A percentile compares a stretch with the other conserved stretches of the same genome.
phyloP scores from a whole-genome alignment of 2,329 filamentous ascomycete species.

The Myotisia sp. region DNA sequence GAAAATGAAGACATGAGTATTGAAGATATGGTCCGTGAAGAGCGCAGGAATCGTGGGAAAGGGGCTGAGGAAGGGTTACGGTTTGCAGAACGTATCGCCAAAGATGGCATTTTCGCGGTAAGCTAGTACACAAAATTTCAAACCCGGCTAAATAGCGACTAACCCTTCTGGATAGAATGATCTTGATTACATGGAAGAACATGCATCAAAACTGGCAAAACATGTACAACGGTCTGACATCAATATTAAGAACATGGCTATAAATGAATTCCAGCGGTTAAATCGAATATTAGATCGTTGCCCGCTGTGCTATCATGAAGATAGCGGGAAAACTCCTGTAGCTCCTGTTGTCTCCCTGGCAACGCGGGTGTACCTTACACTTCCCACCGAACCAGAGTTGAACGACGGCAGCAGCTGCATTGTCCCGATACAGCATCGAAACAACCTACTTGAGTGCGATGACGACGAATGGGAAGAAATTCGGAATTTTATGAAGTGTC shows the following conservation, averaged over 20 bases:
- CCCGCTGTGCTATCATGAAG: slow-evolving; percentile 84
- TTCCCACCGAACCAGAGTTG: slow-evolving; percentile 80
- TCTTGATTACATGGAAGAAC: slow-evolving; percentile 95
- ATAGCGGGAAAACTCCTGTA: slow-evolving; percentile 58
- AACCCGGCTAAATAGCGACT: not conserved
- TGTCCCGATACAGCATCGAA: slow-evolving; percentile 72
- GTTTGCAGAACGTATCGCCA: slow-evolving; percentile 83
- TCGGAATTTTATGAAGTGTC: slow-evolving; percentile 95
- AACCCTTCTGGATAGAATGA: slow-evolving; percentile 43
- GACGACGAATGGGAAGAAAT: slow-evolving; percentile 99
- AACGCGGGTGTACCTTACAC: slow-evolving; percentile 73
- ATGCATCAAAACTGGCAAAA: slow-evolving; percentile 75
- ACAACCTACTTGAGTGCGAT: slow-evolving; percentile 90
- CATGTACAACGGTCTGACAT: slow-evolving; percentile 77
- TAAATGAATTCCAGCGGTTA: slow-evolving; percentile 79
- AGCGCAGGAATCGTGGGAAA: slow-evolving; percentile 67
- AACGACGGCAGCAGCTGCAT: slow-evolving; percentile 73
- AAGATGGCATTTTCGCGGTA: slow-evolving; percentile 72
- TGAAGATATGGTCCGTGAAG: slow-evolving; percentile 93
- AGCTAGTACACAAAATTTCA: slow-evolving; percentile 13
- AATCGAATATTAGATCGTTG: slow-evolving; percentile 75
- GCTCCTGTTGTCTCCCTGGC: slow-evolving; percentile 77
- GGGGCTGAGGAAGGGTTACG: slow-evolving; percentile 65
- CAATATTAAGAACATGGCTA: slow-evolving; percentile 74
- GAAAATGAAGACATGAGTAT: slow-evolving; percentile 94